Conservation (phyloP, 75 land plant genomes). For the Sequoiadendron giganteum region DNA sequence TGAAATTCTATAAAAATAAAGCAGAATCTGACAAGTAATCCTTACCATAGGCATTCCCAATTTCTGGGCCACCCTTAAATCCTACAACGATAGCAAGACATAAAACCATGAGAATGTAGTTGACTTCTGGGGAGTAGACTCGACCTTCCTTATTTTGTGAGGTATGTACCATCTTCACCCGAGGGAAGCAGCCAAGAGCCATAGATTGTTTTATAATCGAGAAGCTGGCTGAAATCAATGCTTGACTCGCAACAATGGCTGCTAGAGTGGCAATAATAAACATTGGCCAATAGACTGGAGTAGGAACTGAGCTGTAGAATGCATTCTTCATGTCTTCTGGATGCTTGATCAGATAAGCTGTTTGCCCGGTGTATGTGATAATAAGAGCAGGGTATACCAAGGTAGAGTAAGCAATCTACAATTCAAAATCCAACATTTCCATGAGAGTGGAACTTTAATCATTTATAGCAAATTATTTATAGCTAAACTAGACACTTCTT, state of each 20-base stretch:
- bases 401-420: constrained; percentile 50
- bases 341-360: constrained; percentile 55
- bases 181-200: constrained; percentile 58
- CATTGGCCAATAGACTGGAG: constrained; percentile 58
- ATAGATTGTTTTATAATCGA: constrained; percentile 54
- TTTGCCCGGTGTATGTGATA: constrained; percentile 45
- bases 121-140: constrained; percentile 57
- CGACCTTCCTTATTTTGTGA: constrained; percentile 47
- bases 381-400: constrained; percentile 40
- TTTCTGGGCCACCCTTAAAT: constrained; percentile 32
- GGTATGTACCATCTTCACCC: constrained; percentile 56
- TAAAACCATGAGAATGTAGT: constrained; percentile 51
- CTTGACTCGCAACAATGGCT: constrained; percentile 66
- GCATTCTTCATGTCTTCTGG: constrained; percentile 20
- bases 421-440: not conserved
- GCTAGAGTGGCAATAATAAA: constrained; percentile 56
- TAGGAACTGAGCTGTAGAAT: constrained; percentile 51
- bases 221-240: constrained; percentile 62
- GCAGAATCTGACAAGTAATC: not conserved
- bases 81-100: constrained; percentile 37
- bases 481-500: not conserved
- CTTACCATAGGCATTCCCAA: constrained; percentile 62
- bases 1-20: not conserved
- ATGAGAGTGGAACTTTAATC: not conserved
- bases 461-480: not conserved